Evolutionary conservation across 2,329 filamentous ascomycete genomes (phyloP), one percentile per base, ranked within the genome.

Genomic region (Xylaria sp.): DNA sequence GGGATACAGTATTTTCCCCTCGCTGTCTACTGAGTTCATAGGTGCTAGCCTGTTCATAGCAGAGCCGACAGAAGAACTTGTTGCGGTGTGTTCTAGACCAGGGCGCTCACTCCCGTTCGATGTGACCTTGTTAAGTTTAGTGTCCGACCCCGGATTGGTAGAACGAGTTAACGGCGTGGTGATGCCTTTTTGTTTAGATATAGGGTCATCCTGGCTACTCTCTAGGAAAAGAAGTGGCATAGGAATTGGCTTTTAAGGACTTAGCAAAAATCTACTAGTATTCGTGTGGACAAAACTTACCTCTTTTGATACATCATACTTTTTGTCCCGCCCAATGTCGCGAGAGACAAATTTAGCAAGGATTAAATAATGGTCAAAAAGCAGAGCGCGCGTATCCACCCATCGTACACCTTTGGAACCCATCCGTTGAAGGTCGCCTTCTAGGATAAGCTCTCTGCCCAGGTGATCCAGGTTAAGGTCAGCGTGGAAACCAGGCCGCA

Each of bases 311-410:
- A 99, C 95, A 79, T 99, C 96, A 74, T 96, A 99, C 74, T 93
- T 93, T 81, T 92, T 96, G 63, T 91, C 87, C n/a, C 87, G 88
- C 57, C 88, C 88, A 53, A 89, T 86, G 53, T 90, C 88, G 75
- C 94, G 93, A 54, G 89, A 84, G 3, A 90, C 85, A 7, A 93
- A 86, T 83, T 99, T 99, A 46, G 96, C 92, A 53, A 99, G 83
- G 40, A 99, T 94, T 44, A 99, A 86, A 79, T 97, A 99, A 80
- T 99, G 94, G 76, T 99, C 97, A 77, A 99, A 98, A 0, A 99
- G 86, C 54, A 99, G 87, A 2, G 93, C 94, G 78, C 97, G 94
- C 0, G 93, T 97, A 76, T 99, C 96, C 7, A 98, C 90, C 91
- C 95, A 97, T 71, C 91, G 91, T 77, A 98, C 96, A 65, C 94